phyloP scores from a whole-genome alignment of 1,284 basidiomycete species.

The Marasmius fiardii region DNA sequence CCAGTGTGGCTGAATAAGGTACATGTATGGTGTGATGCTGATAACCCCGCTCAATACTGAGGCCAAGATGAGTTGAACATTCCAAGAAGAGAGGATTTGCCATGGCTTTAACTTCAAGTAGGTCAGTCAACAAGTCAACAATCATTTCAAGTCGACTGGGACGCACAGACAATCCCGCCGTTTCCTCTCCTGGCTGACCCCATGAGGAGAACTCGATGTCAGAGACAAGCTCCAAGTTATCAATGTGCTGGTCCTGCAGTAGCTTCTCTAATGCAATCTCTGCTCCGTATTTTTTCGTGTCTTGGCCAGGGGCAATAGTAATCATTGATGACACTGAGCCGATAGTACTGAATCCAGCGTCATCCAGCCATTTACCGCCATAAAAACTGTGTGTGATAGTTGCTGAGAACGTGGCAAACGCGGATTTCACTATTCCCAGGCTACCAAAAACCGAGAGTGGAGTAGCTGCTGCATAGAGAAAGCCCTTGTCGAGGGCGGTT shows the following conservation, averaged over 20 bases:
- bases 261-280: not conserved
- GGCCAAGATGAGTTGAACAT: not conserved
- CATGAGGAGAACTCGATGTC: not conserved
- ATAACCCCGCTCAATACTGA: not conserved
- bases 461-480: not conserved
- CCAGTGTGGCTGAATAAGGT: not conserved
- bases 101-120: not conserved
- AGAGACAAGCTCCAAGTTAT: not conserved
- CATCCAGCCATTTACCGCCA: not conserved
- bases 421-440: constrained; percentile 5
- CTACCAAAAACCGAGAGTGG: constrained; percentile 6
- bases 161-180: not conserved
- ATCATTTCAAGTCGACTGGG: not conserved
- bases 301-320: not conserved
- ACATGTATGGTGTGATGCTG: constrained; percentile 1
- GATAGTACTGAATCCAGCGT: not conserved
- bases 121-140: too few species aligned
- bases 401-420: not conserved
- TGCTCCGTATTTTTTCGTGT: not conserved
- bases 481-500: constrained; percentile 5
- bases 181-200: not conserved
- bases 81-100: not conserved
- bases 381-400: not conserved
- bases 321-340: constrained; percentile 2
- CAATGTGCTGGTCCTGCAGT: not conserved